These are phyloP conservation scores for Colletotrichum theobromicola DNA, from an alignment of 2,329 filamentous ascomycete species.

Conservation along the genomic window DNA sequence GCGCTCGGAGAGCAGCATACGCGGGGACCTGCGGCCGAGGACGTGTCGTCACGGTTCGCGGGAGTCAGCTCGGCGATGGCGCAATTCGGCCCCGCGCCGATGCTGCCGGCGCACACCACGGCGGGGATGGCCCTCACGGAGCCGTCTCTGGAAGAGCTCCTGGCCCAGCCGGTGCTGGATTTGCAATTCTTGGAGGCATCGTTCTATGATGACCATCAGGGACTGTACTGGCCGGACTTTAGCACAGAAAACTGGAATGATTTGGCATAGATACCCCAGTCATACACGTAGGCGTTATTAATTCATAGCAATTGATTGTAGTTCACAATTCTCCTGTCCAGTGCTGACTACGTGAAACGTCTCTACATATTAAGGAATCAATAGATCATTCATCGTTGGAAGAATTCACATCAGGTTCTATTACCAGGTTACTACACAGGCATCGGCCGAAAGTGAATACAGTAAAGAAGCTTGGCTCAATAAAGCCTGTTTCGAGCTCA, in stretches of 20 bases:
- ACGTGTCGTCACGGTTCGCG: background rate
- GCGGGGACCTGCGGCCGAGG: background rate
- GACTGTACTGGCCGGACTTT: slow-evolving; percentile 24
- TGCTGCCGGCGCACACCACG: slow-evolving; percentile 23
- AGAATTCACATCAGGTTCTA: background rate
- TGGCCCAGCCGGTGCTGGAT: slow-evolving; percentile 37
- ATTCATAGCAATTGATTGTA: background rate
- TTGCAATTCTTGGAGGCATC: slow-evolving; percentile 35
- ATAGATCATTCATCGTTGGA: background rate
- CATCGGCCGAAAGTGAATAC: background rate
- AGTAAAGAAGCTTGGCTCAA: background rate
- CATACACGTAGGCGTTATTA: background rate
- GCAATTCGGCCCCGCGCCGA: background rate
- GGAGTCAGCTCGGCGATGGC: background rate
- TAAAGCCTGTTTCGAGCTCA: background rate
- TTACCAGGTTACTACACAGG: background rate
- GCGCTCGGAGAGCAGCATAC: background rate
- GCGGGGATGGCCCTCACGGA: slow-evolving; percentile 40
- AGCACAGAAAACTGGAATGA: slow-evolving; percentile 21
- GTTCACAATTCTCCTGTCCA: background rate
- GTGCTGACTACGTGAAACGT: background rate
- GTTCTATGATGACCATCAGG: slow-evolving; percentile 22
- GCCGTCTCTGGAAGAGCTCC: slow-evolving; percentile 38
- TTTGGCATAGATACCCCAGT: background rate
- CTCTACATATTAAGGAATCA: background rate